These are phyloP conservation scores for Candida buenavistaensis DNA, from an alignment of 1,139 yeast species.

Conservation along the genomic window DNA sequence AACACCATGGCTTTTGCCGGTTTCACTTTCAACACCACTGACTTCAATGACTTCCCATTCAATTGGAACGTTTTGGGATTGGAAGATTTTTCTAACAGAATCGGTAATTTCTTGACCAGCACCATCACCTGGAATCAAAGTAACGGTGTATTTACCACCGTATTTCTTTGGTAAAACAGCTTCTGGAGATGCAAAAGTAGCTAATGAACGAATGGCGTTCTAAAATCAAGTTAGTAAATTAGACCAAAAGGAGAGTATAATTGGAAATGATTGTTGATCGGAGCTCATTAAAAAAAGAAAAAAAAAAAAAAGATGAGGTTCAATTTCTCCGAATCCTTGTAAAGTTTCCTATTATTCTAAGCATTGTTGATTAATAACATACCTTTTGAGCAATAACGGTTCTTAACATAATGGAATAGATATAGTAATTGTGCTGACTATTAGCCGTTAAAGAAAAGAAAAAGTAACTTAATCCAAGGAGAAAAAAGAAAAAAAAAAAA, in stretches of 20 bases:
- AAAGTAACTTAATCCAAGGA: no score
- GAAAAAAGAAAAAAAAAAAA: slow-evolving; percentile 5
- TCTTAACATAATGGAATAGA: slow-evolving; percentile 24
- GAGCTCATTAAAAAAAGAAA: neutral
- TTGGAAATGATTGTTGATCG: neutral
- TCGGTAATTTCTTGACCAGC: slow-evolving; percentile 95
- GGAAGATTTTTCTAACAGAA: slow-evolving; percentile 87
- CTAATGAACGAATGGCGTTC: slow-evolving; percentile 45
- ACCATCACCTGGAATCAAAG: slow-evolving; percentile 97
- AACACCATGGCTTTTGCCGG: slow-evolving; percentile 56
- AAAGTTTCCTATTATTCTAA: neutral
- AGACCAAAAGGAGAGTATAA: no score
- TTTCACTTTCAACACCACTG: slow-evolving; percentile 68
- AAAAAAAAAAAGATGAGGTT: slow-evolving; percentile 1
- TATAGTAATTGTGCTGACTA: slow-evolving; percentile 2
- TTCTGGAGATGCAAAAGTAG: slow-evolving; percentile 56
- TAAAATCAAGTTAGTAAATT: slow-evolving; percentile 20
- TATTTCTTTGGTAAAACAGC: slow-evolving; percentile 81
- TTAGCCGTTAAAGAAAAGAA: slow-evolving; percentile 1
- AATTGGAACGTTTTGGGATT: slow-evolving; percentile 82
- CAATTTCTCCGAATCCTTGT: slow-evolving; percentile 1
- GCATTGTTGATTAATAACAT: slow-evolving; percentile 16
- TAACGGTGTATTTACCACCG: slow-evolving; percentile 91
- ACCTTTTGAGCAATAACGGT: slow-evolving; percentile 28
- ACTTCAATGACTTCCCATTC: slow-evolving; percentile 94